phyloP scores from a whole-genome alignment of 371 early-diverging fungal species.

The Mucor irregularis region DNA sequence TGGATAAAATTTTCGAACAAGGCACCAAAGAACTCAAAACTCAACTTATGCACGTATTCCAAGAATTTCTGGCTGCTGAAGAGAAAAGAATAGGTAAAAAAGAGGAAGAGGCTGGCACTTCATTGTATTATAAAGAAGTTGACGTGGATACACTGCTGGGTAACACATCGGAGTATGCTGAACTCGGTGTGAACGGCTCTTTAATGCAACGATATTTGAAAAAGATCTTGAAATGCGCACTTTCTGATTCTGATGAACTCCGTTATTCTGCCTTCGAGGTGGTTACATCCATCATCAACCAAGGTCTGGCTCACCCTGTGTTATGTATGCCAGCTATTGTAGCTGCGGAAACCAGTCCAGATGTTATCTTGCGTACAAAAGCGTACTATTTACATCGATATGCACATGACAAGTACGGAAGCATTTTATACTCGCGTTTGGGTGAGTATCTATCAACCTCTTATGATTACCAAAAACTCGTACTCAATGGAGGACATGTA shows the following conservation, averaged over 20 bases:
- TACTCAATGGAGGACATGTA: constrained; percentile 28
- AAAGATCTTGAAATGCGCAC: constrained; percentile 69
- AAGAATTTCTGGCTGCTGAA: constrained; percentile 70
- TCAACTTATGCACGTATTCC: constrained; percentile 70
- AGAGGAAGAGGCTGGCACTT: constrained; percentile 17
- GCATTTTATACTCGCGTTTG: constrained; percentile 77
- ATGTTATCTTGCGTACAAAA: constrained; percentile 61
- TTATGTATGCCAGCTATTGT: constrained; percentile 83
- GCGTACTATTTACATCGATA: constrained; percentile 73
- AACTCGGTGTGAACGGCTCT: constrained; percentile 77
- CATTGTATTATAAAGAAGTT: constrained; percentile 41
- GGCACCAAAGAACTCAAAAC: constrained; percentile 53
- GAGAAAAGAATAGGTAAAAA: constrained; percentile 49
- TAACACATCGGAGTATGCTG: constrained; percentile 78
- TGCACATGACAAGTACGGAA: constrained; percentile 80
- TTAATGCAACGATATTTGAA: constrained; percentile 84
- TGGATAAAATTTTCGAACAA: constrained; percentile 67
- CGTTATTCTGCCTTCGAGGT: constrained; percentile 77
- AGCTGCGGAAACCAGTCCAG: constrained; percentile 78
- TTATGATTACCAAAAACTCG: constrained; percentile 68
- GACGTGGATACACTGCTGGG: constrained; percentile 77
- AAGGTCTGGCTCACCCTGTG: constrained; percentile 89
- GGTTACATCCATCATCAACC: constrained; percentile 71
- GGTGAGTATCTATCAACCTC: constrained; percentile 70
- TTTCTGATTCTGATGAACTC: constrained; percentile 46